A percentile compares a stretch with the other conserved stretches of the same genome.
phyloP scores from a whole-genome alignment of 495 filamentous ascomycete genomes.

The Pseudevernia furfuracea region DNA sequence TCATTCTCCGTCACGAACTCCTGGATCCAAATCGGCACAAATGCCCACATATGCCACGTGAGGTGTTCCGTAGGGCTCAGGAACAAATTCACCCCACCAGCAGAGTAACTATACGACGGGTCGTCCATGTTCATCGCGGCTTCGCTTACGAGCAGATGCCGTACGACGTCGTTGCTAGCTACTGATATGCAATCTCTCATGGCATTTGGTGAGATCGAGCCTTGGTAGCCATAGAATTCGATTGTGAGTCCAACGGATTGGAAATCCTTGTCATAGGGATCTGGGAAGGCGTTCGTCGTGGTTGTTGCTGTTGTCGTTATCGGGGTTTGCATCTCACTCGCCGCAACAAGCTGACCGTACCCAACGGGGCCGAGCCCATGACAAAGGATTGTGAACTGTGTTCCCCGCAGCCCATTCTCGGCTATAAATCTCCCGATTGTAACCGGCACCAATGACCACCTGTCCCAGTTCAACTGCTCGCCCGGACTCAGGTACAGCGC shows the following conservation, averaged over 20 bases:
- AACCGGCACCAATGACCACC: not conserved
- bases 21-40: not conserved
- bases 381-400: not conserved
- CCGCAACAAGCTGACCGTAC: not conserved
- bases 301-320: not conserved
- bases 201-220: not conserved
- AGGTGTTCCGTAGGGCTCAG: not conserved
- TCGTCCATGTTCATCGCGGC: not conserved
- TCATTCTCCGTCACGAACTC: not conserved
- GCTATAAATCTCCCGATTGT: not conserved
- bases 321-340: not conserved
- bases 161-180: not conserved
- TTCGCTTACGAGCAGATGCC: not conserved
- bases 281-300: not conserved
- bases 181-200: not conserved
- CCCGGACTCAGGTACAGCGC: not conserved
- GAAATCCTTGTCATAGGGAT: not conserved
- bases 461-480: not conserved
- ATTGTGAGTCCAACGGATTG: not conserved
- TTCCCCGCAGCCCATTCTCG: not conserved
- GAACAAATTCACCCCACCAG: not conserved
- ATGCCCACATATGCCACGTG: not conserved
- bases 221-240: not conserved
- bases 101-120: not conserved
- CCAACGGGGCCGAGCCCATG: not conserved